phyloP scores from a whole-genome alignment of 1,139 yeast genomes.

The Zygosaccharomyces sapae region DNA sequence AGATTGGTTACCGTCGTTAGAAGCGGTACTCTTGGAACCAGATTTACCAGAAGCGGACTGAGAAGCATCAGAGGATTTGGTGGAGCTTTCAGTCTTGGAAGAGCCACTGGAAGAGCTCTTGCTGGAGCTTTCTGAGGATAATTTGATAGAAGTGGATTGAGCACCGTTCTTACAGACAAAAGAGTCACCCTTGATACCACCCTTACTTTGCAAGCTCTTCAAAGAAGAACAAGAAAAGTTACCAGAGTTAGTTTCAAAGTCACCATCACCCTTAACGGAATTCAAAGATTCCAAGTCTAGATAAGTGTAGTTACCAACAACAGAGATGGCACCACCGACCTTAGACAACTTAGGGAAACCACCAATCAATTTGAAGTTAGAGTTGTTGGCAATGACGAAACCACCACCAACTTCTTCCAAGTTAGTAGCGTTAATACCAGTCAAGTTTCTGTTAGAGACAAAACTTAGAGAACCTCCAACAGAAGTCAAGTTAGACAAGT shows the following conservation, averaged over 20 bases:
- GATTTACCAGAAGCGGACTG: constrained; percentile 27
- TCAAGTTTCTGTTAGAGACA: constrained; percentile 67
- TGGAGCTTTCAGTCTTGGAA: constrained; percentile 11
- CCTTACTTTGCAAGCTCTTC: constrained; percentile 60
- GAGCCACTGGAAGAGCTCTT: constrained; percentile 12
- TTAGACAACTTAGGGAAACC: constrained; percentile 72
- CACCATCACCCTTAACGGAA: constrained; percentile 89
- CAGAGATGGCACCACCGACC: constrained; percentile 82
- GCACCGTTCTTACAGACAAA: constrained; percentile 77
- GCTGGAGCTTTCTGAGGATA: constrained; percentile 39
- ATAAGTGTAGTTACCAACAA: constrained; percentile 74
- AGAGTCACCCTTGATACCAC: constrained; percentile 85
- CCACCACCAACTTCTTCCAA: constrained; percentile 81
- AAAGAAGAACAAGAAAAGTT: constrained; percentile 78
- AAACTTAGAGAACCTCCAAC: constrained; percentile 83
- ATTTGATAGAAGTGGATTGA: constrained; percentile 49
- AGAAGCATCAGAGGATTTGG: constrained; percentile 12
- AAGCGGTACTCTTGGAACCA: constrained; percentile 12
- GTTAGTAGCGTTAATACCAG: constrained; percentile 62
- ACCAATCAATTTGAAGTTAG: constrained; percentile 56
- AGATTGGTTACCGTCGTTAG: constrained; percentile 22
- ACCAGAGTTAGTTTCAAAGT: constrained; percentile 64
- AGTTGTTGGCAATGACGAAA: constrained; percentile 80
- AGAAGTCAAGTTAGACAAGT: constrained; percentile 50
- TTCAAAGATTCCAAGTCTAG: constrained; percentile 69